Evolutionary conservation across 2,329 filamentous ascomycete species (phyloP), one percentile per base, ranked within the genome.

Genomic region (Cadophora gregata): DNA sequence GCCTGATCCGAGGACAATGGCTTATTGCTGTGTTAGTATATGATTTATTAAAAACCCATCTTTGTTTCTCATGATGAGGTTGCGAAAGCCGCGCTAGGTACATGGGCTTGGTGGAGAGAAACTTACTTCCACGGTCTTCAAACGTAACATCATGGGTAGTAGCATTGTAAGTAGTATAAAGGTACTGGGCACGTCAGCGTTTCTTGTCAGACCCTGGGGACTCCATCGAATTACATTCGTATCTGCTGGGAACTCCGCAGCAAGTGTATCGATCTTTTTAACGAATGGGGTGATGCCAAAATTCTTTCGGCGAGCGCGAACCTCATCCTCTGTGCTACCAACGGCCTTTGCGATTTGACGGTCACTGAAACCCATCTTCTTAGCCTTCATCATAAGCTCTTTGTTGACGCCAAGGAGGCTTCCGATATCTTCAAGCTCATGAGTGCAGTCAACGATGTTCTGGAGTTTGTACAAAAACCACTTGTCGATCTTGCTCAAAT

Each of bases 381-480:
- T 99, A 63, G 96, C 92, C 83, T 93, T 94, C 72, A 93, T 81
- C 76, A 99, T 84, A 69, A 96, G 88, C 76, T 97, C 94, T 81
- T 94, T 92, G 84, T 94, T 95, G 70, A 99, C 82, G 64, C 89
- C 91, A 75, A 91, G 89, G 56, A 99, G 86, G 75, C 89, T 91
- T 72, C 93, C 94, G 68, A 93, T 88, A 36, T 90, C 88, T 82
- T 97, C 88, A 69, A 99, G 88, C 79, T 97, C 92, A 72, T 88
- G 88, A 67, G 91, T 93, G 83, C 91, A 94, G 80, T 98, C 88
- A 62, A 97, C 96, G 75, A 99, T 92, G 84, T 98, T 98, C 82
- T 97, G 90, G 61, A 99, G 88, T 87, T 99, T 98, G 88, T 97
- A 88, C 75, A 99, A 83, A 86, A 99, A 99, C 96, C 96, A 98